Conservation (phyloP, 1,284 basidiomycete genomes). For the Porodaedalea pini region DNA sequence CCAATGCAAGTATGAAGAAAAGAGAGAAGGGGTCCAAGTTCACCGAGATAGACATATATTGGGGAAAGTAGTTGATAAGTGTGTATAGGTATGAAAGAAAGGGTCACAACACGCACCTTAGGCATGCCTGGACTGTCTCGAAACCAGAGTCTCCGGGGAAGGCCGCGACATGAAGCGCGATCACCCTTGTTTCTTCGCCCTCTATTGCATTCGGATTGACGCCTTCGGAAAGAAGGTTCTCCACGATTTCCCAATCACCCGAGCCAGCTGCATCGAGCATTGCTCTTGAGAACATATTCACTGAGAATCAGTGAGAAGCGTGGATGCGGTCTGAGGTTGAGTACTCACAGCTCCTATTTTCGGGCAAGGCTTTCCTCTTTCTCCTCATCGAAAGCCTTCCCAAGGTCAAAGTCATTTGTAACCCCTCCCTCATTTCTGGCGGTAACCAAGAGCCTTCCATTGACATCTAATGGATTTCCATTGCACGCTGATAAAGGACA, state of each 20-base stretch:
- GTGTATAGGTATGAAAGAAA: not conserved
- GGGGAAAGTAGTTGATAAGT: no score
- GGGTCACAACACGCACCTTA: not conserved
- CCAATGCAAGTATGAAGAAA: not conserved
- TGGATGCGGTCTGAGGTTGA: not conserved
- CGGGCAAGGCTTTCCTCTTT: not conserved
- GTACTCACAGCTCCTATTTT: not conserved
- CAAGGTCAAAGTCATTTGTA: not conserved
- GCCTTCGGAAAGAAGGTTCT: not conserved
- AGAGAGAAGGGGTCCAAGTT: no score
- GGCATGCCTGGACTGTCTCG: not conserved
- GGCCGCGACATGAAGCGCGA: not conserved
- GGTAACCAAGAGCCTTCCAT: not conserved
- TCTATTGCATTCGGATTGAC: not conserved
- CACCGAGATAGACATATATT: no score
- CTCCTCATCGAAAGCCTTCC: not conserved
- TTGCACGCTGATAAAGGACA: not conserved
- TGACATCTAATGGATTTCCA: not conserved
- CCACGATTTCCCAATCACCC: not conserved
- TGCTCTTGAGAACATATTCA: not conserved
- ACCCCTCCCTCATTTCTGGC: not conserved
- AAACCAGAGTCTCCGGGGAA: not conserved
- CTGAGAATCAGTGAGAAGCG: not conserved
- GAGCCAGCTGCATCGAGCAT: not conserved
- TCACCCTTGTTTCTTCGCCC: not conserved